Evolutionary conservation across 345 rosid species (phyloP).

Genomic region (Melastoma malabathricum): DNA sequence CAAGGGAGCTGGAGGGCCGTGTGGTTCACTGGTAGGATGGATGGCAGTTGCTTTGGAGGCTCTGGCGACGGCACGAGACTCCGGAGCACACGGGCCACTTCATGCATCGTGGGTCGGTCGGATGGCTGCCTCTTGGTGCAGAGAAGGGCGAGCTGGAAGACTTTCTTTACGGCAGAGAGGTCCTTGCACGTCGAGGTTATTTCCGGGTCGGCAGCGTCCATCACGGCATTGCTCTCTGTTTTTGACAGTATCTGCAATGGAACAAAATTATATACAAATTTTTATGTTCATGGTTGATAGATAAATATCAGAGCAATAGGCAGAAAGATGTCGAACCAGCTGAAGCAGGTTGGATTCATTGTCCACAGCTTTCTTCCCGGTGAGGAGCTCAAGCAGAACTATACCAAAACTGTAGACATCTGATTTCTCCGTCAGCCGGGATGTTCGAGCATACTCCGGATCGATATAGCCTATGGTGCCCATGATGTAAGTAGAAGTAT

Average conservation of each 20-base stretch:
- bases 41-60: constrained; percentile 33
- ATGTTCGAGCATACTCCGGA: constrained; percentile 94
- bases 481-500: constrained; percentile 78
- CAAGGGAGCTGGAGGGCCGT: constrained; percentile 32
- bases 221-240: constrained; percentile 66
- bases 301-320: neutral
- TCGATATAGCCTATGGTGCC: constrained; percentile 97
- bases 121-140: constrained; percentile 73
- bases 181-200: constrained; percentile 65
- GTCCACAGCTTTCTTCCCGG: constrained; percentile 86
- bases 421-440: constrained; percentile 83
- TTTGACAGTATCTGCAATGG: constrained; percentile 57
- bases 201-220: constrained; percentile 79
- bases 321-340: constrained; percentile 39
- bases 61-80: constrained; percentile 35
- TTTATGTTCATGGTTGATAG: no score
- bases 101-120: constrained; percentile 87
- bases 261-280: neutral
- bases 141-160: constrained; percentile 74
- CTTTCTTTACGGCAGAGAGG: constrained; percentile 72
- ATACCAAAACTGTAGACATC: constrained; percentile 94
- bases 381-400: constrained; percentile 78
- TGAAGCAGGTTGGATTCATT: constrained; percentile 86
- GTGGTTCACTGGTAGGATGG: constrained; percentile 10
- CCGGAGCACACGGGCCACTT: constrained; percentile 62